Evolutionary conservation across 1,284 basidiomycete species (phyloP).

Genomic region (Ganoderma leucocontextum): DNA sequence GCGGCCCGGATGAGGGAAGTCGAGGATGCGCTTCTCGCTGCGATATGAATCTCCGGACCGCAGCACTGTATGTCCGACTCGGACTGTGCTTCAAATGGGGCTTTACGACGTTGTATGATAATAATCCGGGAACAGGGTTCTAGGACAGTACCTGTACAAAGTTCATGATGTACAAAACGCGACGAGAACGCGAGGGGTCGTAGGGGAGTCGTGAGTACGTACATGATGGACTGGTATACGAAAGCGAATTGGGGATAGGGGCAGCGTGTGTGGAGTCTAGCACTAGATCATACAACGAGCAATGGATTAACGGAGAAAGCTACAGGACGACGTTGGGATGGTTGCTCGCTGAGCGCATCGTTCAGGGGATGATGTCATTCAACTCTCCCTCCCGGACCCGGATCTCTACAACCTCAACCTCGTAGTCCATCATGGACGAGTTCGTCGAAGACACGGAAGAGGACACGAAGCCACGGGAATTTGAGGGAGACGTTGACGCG

Average conservation of each 20-base stretch:
- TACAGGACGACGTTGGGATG: conserved; percentile 13
- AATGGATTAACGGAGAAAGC: conserved; percentile 22
- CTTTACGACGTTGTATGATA: conserved; percentile 18
- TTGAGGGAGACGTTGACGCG: conserved; percentile 82
- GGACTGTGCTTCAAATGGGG: neutral
- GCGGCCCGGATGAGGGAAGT: conserved; percentile 64
- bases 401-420: conserved; percentile 87
- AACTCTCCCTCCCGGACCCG: conserved; percentile 79
- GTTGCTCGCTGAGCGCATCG: conserved; percentile 7
- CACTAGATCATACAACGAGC: conserved; percentile 27
- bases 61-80: conserved; percentile 2
- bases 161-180: conserved; percentile 27
- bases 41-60: conserved; percentile 40
- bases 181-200: conserved; percentile 11
- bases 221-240: conserved; percentile 32
- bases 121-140: conserved; percentile 1
- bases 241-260: conserved; percentile 19
- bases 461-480: conserved; percentile 68
- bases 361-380: conserved; percentile 74
- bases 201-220: conserved; percentile 25
- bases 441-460: conserved; percentile 73
- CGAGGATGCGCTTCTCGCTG: conserved; percentile 66
- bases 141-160: conserved; percentile 12
- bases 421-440: conserved; percentile 71
- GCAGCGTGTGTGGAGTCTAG: conserved; percentile 24